These are phyloP conservation scores for Nitzschia inconspicua DNA, from an alignment of 108 stramenopile species.

Conservation along the genomic window DNA sequence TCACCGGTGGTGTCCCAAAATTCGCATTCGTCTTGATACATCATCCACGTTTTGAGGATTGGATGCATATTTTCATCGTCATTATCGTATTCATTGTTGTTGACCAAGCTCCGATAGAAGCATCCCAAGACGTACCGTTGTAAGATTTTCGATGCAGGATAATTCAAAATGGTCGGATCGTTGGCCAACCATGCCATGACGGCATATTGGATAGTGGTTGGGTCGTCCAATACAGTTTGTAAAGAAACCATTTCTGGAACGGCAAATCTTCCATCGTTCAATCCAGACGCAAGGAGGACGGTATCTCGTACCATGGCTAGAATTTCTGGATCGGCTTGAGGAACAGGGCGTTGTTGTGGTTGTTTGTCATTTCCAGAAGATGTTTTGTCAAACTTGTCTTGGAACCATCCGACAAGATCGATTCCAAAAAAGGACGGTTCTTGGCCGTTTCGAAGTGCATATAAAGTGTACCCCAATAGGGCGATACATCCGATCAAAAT, in stretches of 20 bases:
- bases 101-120: conserved; percentile 5
- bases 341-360: not conserved
- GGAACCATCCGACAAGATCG: not conserved
- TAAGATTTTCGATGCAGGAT: conserved; percentile 1
- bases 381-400: not conserved
- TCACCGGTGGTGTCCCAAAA: not conserved
- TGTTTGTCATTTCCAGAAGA: not conserved
- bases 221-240: not conserved
- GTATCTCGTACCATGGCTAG: too few relatives aligned
- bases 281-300: too few relatives aligned
- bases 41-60: conserved; percentile 1
- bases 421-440: not conserved
- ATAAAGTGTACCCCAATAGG: not conserved
- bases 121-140: conserved; percentile 21
- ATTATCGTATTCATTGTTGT: not conserved
- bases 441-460: conserved; percentile 1
- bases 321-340: too few relatives aligned
- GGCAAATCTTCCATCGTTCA: too few relatives aligned
- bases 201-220: not conserved
- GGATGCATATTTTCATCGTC: not conserved
- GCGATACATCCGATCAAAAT: not conserved
- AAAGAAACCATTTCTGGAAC: not conserved
- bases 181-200: conserved; percentile 9
- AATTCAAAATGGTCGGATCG: conserved; percentile 5
- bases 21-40: conserved; percentile 5